phyloP scores from a whole-genome alignment of 768 basidiomycete species.

The Serendipita sp. region DNA sequence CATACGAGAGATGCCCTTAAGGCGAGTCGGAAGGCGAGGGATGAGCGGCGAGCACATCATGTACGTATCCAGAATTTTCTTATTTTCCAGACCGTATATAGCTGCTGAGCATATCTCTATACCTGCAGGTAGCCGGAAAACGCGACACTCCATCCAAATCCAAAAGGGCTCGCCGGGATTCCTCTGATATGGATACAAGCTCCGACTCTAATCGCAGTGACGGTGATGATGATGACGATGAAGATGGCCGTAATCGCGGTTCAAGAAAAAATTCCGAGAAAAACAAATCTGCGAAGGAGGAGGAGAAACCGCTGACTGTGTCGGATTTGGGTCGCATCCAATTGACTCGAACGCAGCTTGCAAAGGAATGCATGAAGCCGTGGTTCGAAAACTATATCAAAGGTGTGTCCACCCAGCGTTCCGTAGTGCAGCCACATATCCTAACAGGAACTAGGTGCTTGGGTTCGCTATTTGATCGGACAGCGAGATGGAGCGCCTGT shows the following conservation, averaged over 20 bases:
- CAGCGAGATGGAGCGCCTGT: constrained; percentile 31
- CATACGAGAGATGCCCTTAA: constrained; percentile 73
- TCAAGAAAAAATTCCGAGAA: constrained; percentile 25
- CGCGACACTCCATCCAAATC: constrained; percentile 61
- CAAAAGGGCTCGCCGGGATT: too few relatives aligned
- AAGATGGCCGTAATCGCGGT: neutral
- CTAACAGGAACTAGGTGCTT: constrained; percentile 41
- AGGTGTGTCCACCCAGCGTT: too few relatives aligned
- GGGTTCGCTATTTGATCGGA: constrained; percentile 75
- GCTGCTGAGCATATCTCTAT: neutral
- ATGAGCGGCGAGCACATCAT: constrained; percentile 52
- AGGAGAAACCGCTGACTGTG: constrained; percentile 43
- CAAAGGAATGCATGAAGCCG: constrained; percentile 53
- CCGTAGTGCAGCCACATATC: neutral
- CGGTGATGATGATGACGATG: constrained; percentile 39
- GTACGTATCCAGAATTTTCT: constrained; percentile 40
- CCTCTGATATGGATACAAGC: constrained; percentile 76
- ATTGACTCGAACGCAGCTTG: constrained; percentile 54
- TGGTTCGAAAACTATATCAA: constrained; percentile 79
- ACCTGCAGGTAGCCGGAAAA: constrained; percentile 15
- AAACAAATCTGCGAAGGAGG: constrained; percentile 55
- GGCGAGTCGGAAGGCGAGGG: constrained; percentile 75
- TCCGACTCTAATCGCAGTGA: constrained; percentile 45
- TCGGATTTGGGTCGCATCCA: constrained; percentile 46
- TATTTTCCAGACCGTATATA: neutral